These are phyloP conservation scores for Boletus rubropictus DNA, from an alignment of 768 basidiomycete species.

Conservation along the genomic window DNA sequence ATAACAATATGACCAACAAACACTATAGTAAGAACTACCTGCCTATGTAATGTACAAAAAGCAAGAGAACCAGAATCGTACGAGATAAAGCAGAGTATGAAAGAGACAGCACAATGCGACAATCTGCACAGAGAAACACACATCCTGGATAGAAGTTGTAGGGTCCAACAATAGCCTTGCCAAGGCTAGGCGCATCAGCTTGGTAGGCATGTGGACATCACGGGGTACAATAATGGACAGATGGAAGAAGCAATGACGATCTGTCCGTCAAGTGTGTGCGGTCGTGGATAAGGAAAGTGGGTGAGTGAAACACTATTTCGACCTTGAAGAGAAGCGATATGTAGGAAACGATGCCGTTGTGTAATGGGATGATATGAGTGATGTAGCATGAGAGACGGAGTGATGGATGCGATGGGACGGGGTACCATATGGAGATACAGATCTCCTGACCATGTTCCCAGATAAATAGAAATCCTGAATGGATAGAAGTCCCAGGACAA, in stretches of 20 bases:
- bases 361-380: slow-evolving; percentile 22
- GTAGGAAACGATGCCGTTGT: slow-evolving; percentile 28
- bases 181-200: slow-evolving; percentile 7
- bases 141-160: slow-evolving; percentile 13
- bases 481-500: slow-evolving; percentile 26
- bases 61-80: slow-evolving; percentile 17
- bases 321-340: slow-evolving; percentile 15
- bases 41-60: slow-evolving; percentile 39
- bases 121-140: slow-evolving; percentile 16
- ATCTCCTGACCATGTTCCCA: slow-evolving; percentile 27
- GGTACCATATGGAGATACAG: slow-evolving; percentile 22
- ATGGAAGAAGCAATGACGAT: slow-evolving; percentile 12
- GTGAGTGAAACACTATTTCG: slow-evolving; percentile 11
- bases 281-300: slow-evolving; percentile 9
- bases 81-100: slow-evolving; percentile 22
- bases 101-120: slow-evolving; percentile 11
- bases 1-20: slow-evolving; percentile 60
- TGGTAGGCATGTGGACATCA: slow-evolving; percentile 12
- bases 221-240: slow-evolving; percentile 10
- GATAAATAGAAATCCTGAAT: slow-evolving; percentile 33
- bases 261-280: slow-evolving; percentile 22
- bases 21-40: slow-evolving; percentile 47
- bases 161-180: slow-evolving; percentile 9
- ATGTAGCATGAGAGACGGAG: slow-evolving; percentile 17
- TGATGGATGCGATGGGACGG: slow-evolving; percentile 22